phyloP scores from a whole-genome alignment of 345 rosid genomes.

The Lepidium sativum region DNA sequence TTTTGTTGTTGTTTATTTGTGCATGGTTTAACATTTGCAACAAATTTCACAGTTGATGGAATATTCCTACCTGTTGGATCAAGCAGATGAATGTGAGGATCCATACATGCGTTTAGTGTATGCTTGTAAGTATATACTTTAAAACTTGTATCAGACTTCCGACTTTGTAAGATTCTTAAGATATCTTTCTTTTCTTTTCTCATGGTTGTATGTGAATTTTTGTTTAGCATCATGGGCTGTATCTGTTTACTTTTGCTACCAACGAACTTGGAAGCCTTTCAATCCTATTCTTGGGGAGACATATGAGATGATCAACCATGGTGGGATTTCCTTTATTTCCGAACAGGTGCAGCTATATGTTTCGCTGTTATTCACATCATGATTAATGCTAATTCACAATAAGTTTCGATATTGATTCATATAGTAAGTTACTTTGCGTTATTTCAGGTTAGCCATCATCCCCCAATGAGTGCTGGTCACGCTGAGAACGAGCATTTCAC shows the following conservation, averaged over 20 bases:
- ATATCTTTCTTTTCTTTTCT: not conserved
- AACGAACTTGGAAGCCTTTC: constrained; percentile 93
- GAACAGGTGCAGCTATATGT: constrained; percentile 58
- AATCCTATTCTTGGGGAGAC: constrained; percentile 99
- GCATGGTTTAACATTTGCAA: not conserved
- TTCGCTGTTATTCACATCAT: not conserved
- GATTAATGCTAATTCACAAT: not conserved
- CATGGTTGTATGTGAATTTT: constrained; percentile 1
- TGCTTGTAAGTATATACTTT: constrained; percentile 42
- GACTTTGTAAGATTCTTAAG: not conserved
- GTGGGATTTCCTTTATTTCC: constrained; percentile 62
- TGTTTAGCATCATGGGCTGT: constrained; percentile 75
- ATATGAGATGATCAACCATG: constrained; percentile 74
- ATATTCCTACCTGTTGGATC: constrained; percentile 68
- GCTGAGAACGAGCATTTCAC: constrained; percentile 84
- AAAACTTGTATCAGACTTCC: not conserved
- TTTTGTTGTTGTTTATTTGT: not conserved
- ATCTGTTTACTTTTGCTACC: constrained; percentile 77
- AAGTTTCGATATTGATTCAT: not conserved
- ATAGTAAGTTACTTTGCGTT: not conserved
- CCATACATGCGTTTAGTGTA: constrained; percentile 80
- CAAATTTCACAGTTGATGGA: constrained; percentile 67
- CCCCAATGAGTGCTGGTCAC: constrained; percentile 93
- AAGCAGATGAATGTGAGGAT: constrained; percentile 89
- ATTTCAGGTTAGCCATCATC: constrained; percentile 86